Evolutionary conservation across 2,329 filamentous ascomycete species (phyloP).

Genomic region (Phaeoacremonium minimum): DNA sequence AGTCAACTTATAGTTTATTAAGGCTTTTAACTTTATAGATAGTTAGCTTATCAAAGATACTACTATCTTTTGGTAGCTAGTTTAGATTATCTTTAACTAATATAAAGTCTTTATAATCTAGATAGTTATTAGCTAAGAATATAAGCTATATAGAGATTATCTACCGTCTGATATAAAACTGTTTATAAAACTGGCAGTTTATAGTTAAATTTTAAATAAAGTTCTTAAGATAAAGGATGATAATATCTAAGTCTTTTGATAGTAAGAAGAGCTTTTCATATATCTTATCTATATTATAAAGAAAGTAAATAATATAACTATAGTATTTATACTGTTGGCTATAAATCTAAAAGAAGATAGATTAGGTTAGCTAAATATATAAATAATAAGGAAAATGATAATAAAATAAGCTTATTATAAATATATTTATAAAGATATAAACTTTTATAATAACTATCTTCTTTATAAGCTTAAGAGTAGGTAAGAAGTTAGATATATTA

Average conservation of each 20-base stretch:
- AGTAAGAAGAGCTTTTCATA: no score
- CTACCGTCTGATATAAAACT: background rate
- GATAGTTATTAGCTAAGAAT: background rate
- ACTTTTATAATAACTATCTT: background rate
- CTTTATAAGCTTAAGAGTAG: background rate
- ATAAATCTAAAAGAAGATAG: background rate
- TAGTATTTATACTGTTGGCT: no score
- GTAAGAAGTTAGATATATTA: background rate
- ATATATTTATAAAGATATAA: background rate
- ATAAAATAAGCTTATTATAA: background rate
- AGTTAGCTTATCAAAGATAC: background rate
- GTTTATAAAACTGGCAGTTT: constrained; percentile 1
- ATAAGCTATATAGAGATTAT: background rate
- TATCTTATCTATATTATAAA: no score
- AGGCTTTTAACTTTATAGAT: background rate
- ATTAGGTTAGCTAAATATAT: background rate
- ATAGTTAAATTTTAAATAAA: background rate
- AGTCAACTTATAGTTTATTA: background rate
- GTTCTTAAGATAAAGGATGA: background rate
- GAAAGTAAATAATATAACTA: no score
- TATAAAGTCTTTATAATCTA: background rate
- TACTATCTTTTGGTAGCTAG: background rate
- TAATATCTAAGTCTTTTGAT: background rate
- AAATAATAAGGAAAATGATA: background rate
- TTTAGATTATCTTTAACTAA: background rate